Evolutionary conservation across 495 filamentous ascomycete genomes (phyloP), one percentile per base, ranked within the genome.

Genomic region (Aspergillus sclerotioniger): DNA sequence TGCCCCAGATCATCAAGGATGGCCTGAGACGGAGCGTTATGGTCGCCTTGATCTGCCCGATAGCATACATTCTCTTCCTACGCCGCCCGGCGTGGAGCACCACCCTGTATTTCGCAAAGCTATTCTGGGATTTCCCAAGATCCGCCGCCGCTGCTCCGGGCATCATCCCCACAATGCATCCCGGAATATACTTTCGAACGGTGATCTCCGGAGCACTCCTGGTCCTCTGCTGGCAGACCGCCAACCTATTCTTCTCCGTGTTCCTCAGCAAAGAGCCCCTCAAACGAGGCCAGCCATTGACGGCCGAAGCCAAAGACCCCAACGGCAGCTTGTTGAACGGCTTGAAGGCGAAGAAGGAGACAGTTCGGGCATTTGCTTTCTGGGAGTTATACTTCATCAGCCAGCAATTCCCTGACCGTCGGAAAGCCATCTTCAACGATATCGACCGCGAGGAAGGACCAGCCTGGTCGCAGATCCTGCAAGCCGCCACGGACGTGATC

Each of bases 311-410:
- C 5, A 89, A 85, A 61, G 95, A 98, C 73, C 92, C 94, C 1
- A 98, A 95, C 62, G 93, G 91, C 35, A 96, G 87, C 64, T 76
- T 98, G 41, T 68, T 98, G 46, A 90, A 84, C 53, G 94, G 94
- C 1, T 72, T 98, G 47, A 91, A 86, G 60, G 83, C 87, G 17
- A 92, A 76, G 62, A 80, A 78, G 54, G 64, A 72, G 17, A 58
- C 74, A 20, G 69, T 76, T 9, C 76, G 90, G 75, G 75, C 83
- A 4, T 93, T 93, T 68, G 93, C 94, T 21, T 90, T 96, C 75
- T 95, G 92, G 89, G 94, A 98, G 68, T 78, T 98, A 17, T 80
- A 82, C 29, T 80, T 87, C 56, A 95, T 97, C 60, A 85, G 90
- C 49, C 80, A 87, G 51, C 82, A 84, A 32, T 90, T 84, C 57